Percentiles rank a stretch among this genome's conserved stretches.
Conservation (phyloP, 2,329 filamentous ascomycete genomes). For the Ophiostoma novo-ulmi region DNA sequence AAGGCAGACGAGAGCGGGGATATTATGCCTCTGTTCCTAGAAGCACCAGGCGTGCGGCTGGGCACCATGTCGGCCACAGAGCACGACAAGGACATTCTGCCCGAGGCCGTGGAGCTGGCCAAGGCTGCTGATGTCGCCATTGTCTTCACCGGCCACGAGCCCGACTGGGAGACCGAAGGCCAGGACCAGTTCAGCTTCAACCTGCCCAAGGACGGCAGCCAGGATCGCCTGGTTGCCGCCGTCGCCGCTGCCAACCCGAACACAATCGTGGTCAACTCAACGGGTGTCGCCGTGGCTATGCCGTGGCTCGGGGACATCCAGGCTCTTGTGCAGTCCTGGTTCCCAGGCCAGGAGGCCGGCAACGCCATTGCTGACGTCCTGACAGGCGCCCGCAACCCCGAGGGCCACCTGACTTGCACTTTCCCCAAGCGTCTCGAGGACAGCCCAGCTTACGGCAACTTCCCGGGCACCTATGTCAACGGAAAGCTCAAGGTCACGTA, state of each 20-base stretch:
- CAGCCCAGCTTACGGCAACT: slow-evolving; percentile 73
- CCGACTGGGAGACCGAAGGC: slow-evolving; percentile 16
- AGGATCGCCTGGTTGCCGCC: slow-evolving; percentile 8
- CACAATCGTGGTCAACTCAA: slow-evolving; percentile 17
- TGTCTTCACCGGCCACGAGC: slow-evolving; percentile 14
- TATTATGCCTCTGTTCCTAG: slow-evolving; percentile 10
- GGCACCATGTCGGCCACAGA: slow-evolving; percentile 16
- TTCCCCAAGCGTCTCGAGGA: slow-evolving; percentile 65
- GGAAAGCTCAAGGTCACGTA: slow-evolving; percentile 63
- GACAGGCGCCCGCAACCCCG: background rate
- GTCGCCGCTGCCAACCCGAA: slow-evolving; percentile 11
- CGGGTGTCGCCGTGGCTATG: slow-evolving; percentile 17
- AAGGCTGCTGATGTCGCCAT: slow-evolving; percentile 10
- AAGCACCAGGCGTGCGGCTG: slow-evolving; percentile 12
- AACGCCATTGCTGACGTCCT: slow-evolving; percentile 16
- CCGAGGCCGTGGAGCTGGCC: slow-evolving; percentile 15
- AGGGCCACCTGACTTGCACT: slow-evolving; percentile 4
- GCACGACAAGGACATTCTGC: slow-evolving; percentile 8
- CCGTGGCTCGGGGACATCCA: slow-evolving; percentile 9
- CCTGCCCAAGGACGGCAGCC: slow-evolving; percentile 16
- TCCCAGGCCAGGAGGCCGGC: slow-evolving; percentile 16
- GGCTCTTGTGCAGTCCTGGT: slow-evolving; percentile 19
- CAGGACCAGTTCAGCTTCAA: slow-evolving; percentile 14
- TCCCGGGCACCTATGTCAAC: slow-evolving; percentile 49
- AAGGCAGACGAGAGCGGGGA: background rate